Conservation (phyloP, 2,329 filamentous ascomycete genomes). For the Leptographium galeiforme region DNA sequence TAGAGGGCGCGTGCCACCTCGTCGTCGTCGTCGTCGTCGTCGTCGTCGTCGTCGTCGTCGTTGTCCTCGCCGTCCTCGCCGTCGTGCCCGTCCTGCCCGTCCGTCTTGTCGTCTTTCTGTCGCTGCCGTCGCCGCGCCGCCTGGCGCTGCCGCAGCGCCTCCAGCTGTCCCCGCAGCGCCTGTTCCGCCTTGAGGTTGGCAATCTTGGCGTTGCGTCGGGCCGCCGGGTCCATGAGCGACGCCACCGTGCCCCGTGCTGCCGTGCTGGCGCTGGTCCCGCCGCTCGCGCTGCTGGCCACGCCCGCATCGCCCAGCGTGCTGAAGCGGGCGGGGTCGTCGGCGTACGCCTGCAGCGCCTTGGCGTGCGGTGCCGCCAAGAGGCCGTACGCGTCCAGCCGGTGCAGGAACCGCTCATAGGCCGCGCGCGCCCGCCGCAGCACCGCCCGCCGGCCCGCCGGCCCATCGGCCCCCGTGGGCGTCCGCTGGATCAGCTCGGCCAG, state of each 20-base stretch:
- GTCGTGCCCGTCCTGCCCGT: conserved; percentile 7
- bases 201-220: conserved; percentile 73
- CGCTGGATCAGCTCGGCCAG: conserved; percentile 69
- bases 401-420: conserved; percentile 67
- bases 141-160: conserved; percentile 33
- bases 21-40: conserved; percentile 43
- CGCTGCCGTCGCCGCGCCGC: conserved; percentile 6
- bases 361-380: conserved; percentile 53
- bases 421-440: conserved; percentile 51
- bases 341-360: conserved; percentile 59
- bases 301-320: conserved; percentile 42
- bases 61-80: neutral
- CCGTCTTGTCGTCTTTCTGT: conserved; percentile 8
- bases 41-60: conserved; percentile 27
- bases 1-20: conserved; percentile 69
- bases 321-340: conserved; percentile 59
- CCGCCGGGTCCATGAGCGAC: conserved; percentile 36
- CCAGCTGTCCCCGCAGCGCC: conserved; percentile 69
- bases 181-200: conserved; percentile 75
- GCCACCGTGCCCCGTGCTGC: conserved; percentile 5
- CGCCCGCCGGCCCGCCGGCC: conserved; percentile 41
- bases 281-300: conserved; percentile 16
- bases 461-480: conserved; percentile 25
- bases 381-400: conserved; percentile 64
- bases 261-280: neutral